Conservation (phyloP, 768 basidiomycete species). For the Hydnum rufescens region DNA sequence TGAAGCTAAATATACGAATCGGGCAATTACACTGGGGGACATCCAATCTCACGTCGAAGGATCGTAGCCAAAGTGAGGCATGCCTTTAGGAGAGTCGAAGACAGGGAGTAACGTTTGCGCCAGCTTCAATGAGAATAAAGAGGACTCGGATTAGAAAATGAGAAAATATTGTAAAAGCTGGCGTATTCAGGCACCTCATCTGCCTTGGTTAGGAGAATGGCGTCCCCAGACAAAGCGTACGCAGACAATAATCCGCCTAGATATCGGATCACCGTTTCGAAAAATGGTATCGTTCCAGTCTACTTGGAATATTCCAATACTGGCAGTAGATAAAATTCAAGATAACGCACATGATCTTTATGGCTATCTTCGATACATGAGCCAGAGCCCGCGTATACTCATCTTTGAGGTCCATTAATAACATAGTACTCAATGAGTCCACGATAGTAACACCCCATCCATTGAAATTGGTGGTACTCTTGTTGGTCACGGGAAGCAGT, state of each 20-base stretch:
- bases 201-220: constrained; percentile 19
- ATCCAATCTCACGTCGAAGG: constrained; percentile 29
- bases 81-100: constrained; percentile 47
- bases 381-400: constrained; percentile 23
- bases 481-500: constrained; percentile 11
- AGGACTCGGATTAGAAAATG: not conserved
- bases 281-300: constrained; percentile 10
- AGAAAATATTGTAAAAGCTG: not conserved
- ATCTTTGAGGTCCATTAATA: constrained; percentile 23
- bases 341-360: constrained; percentile 4
- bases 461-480: constrained; percentile 12
- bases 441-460: constrained; percentile 22
- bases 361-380: constrained; percentile 13
- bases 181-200: constrained; percentile 16
- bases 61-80: constrained; percentile 55
- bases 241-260: constrained; percentile 28
- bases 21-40: not conserved
- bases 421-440: constrained; percentile 26
- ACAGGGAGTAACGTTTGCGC: constrained; percentile 49
- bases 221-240: constrained; percentile 21
- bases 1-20: not conserved
- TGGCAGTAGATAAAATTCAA: not conserved
- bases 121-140: constrained; percentile 18
- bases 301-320: not conserved
- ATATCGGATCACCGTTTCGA: constrained; percentile 29